Conservation (phyloP, 179 eudicot genomes). For the Spergularia azorica region DNA sequence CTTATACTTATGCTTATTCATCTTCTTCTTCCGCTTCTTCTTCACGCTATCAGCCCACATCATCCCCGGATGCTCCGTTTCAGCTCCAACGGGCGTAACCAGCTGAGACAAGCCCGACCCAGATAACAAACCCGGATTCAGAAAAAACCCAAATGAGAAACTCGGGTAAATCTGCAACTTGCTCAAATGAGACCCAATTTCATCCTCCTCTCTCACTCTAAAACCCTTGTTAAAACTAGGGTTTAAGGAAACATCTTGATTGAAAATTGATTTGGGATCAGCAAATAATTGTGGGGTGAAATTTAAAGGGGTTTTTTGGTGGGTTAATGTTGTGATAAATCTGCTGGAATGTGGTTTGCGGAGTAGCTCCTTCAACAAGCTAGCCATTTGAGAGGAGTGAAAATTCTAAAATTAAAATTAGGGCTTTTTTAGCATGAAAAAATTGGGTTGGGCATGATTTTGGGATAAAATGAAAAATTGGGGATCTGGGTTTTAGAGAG, state of each 20-base stretch:
- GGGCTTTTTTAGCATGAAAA: conserved; percentile 2
- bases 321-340: conserved; percentile 24
- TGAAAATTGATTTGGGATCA: conserved; percentile 12
- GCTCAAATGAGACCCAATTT: conserved; percentile 19
- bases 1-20: conserved; percentile 92
- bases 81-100: conserved; percentile 15
- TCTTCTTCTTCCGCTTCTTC: conserved; percentile 97
- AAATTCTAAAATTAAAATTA: not conserved
- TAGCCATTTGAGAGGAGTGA: conserved; percentile 23
- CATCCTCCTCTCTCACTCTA: not conserved
- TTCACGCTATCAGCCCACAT: conserved; percentile 96
- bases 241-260: conserved; percentile 27
- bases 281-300: conserved; percentile 23
- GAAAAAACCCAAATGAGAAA: conserved; percentile 39
- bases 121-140: conserved; percentile 27
- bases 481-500: not conserved
- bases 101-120: conserved; percentile 24
- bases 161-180: conserved; percentile 39
- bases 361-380: conserved; percentile 25
- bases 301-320: conserved; percentile 18
- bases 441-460: conserved; percentile 10
- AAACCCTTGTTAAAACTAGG: conserved; percentile 24
- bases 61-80: conserved; percentile 34
- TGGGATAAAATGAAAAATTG: not conserved
- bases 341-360: conserved; percentile 20